These are phyloP conservation scores for Vaccinium macrocarpon DNA, from an alignment of 148 eudicot genomes.

Conservation along the genomic window DNA sequence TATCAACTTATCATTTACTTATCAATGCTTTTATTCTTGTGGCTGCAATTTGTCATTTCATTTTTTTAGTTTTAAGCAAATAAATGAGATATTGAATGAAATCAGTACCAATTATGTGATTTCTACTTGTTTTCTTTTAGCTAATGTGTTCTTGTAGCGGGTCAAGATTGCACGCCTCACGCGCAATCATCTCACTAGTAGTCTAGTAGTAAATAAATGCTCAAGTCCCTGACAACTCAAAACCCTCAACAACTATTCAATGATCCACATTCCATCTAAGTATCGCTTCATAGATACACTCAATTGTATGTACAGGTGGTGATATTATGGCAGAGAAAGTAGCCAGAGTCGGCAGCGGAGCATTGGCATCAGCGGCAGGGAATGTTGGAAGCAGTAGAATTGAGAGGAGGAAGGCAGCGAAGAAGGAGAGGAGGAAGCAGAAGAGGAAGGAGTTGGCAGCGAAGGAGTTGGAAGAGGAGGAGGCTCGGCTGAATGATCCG, in stretches of 20 bases:
- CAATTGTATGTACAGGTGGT: background rate
- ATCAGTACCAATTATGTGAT: too few species aligned
- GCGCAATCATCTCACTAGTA: too few species aligned
- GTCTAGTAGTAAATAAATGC: too few species aligned
- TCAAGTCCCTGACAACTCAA: background rate
- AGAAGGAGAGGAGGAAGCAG: conserved; percentile 84
- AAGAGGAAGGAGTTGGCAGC: conserved; percentile 62
- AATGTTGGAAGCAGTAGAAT: conserved; percentile 32
- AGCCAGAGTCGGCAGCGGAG: conserved; percentile 1
- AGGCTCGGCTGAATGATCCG: conserved; percentile 58
- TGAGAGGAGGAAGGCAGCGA: conserved; percentile 72
- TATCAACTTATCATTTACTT: too few species aligned
- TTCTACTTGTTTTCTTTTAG: too few species aligned
- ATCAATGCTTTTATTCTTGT: too few species aligned
- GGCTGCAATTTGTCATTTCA: too few species aligned
- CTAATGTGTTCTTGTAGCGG: too few species aligned
- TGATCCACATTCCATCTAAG: background rate
- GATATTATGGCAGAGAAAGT: conserved; percentile 8
- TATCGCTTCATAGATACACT: background rate
- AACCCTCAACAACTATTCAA: background rate
- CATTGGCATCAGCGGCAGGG: background rate
- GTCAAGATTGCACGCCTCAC: too few species aligned
- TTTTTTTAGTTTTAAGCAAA: too few species aligned
- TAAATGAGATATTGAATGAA: too few species aligned
- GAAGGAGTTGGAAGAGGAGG: conserved; percentile 54